phyloP scores from a whole-genome alignment of 306 rosid species.

The Sechiopsis laciniata region DNA sequence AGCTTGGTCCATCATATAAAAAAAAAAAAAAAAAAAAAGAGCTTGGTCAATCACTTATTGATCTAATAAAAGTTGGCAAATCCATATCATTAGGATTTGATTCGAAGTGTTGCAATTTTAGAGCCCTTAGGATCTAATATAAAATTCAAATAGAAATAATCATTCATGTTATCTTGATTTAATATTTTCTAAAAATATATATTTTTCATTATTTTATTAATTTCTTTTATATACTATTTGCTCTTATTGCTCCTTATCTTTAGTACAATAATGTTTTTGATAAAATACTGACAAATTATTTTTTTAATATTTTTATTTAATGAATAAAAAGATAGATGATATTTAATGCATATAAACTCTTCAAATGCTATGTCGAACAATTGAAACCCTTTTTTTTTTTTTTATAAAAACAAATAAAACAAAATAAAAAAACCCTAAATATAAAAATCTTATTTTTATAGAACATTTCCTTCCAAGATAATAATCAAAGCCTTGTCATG shows the following conservation, averaged over 20 bases:
- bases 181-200: not conserved
- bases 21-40: no score
- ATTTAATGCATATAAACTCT: not conserved
- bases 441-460: no score
- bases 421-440: no score
- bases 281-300: no score
- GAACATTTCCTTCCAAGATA: no score
- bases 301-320: not conserved
- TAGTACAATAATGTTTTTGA: not conserved
- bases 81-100: conserved; percentile 9
- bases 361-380: no score
- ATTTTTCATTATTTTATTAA: no score
- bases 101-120: not conserved
- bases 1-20: no score
- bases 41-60: no score
- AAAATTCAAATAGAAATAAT: not conserved
- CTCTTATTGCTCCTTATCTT: not conserved
- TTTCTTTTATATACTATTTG: not conserved
- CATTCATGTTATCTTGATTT: not conserved
- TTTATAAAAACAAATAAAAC: no score
- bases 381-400: not conserved
- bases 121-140: not conserved
- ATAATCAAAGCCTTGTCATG: not conserved
- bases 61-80: not conserved
- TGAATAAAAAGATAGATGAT: not conserved